Conservation (phyloP, 208 protist species). For the Blastocrithidia nonstop region DNA sequence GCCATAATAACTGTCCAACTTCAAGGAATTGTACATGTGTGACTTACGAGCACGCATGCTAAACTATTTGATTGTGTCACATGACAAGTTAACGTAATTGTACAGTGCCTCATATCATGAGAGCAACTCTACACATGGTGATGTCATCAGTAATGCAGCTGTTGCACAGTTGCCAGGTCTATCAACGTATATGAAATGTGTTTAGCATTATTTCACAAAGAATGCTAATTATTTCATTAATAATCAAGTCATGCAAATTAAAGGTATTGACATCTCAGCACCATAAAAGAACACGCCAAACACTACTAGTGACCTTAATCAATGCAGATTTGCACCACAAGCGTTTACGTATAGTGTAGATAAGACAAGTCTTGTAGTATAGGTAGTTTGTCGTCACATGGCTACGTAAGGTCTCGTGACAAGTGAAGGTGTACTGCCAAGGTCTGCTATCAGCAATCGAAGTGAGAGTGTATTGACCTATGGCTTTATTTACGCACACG, state of each 20-base stretch:
- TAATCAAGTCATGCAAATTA: no score
- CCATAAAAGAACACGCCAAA: no score
- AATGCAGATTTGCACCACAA: no score
- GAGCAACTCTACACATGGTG: no score
- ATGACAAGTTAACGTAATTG: conserved; percentile 23
- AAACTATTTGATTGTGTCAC: conserved; percentile 24
- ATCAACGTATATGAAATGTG: no score
- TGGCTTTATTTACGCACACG: conserved; percentile 62
- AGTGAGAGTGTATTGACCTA: conserved; percentile 49
- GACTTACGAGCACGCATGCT: conserved; percentile 60
- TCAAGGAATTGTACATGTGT: conserved; percentile 82
- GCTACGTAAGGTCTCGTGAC: conserved; percentile 36
- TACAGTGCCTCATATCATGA: no score
- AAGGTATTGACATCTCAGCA: no score
- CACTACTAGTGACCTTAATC: no score
- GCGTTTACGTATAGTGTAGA: conserved; percentile 43
- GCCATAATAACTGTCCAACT: conserved; percentile 67
- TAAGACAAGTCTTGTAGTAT: conserved; percentile 34
- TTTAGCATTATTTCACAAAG: conserved; percentile 1
- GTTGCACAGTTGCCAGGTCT: no score
- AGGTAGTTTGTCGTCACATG: conserved; percentile 50
- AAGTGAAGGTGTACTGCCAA: conserved; percentile 16
- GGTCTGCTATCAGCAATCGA: conserved; percentile 53
- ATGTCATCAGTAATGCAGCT: no score
- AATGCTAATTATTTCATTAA: background rate